phyloP scores from a whole-genome alignment of 257 asterid genomes.

The Primulina eburnea region DNA sequence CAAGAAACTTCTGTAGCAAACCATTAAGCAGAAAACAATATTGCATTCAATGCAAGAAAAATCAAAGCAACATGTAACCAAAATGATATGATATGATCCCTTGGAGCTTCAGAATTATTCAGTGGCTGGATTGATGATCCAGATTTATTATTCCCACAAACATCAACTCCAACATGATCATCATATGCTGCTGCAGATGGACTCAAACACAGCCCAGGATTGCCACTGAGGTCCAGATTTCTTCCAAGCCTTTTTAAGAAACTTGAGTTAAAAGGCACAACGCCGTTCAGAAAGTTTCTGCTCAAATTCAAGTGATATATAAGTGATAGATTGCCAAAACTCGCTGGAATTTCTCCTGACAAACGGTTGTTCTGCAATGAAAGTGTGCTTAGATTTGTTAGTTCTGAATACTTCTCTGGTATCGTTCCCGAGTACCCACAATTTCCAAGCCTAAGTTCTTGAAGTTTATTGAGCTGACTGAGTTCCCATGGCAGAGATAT shows the following conservation, averaged over 20 bases:
- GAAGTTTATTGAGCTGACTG: conserved; percentile 53
- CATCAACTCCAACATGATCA: conserved; percentile 36
- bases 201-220: conserved; percentile 66
- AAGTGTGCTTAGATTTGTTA: conserved; percentile 54
- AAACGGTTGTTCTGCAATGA: conserved; percentile 68
- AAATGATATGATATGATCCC: conserved; percentile 22
- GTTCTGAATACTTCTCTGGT: conserved; percentile 53
- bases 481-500: conserved; percentile 48
- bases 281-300: conserved; percentile 64
- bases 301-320: conserved; percentile 79
- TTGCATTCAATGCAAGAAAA: conserved; percentile 28
- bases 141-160: conserved; percentile 50
- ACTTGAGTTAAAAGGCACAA: conserved; percentile 64
- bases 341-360: conserved; percentile 58
- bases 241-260: conserved; percentile 70
- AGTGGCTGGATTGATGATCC: conserved; percentile 39
- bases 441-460: conserved; percentile 70
- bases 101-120: conserved; percentile 43
- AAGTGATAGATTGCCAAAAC: conserved; percentile 46
- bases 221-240: conserved; percentile 78
- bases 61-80: conserved; percentile 24
- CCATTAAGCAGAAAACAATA: conserved; percentile 22
- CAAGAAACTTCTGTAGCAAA: neutral
- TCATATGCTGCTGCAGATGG: conserved; percentile 32
- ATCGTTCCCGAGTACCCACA: conserved; percentile 73